Evolutionary conservation across 73 alveolate genomes (phyloP), one percentile per base, ranked within the genome.

Genomic region (Diophrys appendiculata): DNA sequence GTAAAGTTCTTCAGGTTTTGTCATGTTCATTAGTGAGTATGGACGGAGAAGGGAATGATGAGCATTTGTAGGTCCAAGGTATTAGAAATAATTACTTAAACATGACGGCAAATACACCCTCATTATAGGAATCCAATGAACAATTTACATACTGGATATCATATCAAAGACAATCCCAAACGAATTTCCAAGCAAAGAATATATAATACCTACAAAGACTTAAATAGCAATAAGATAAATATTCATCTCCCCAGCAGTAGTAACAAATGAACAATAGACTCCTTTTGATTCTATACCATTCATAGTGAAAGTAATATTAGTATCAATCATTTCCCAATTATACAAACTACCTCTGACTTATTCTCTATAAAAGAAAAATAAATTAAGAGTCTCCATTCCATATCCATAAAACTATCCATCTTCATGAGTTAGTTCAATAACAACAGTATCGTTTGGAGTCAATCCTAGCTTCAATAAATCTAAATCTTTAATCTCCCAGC

Each of bases 201-300:
- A 23, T 29, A 72, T n/a, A 31, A 72, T 33, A 35, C 34, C 52
- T 24, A 65, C 69, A 72, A 14, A 33, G 35, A 52, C 71, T 34
- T 43, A 18, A 43, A 43, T 43, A 43, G 60, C 60, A 11, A 43
- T 18, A 11, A 18, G 5, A 43, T 3, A 43, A 43, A 72, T 14
- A 43, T 0, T 1, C 3, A 72, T 54, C 35, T 32, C 67, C 24
- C 53, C 29, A 43, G 29, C 0, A 52, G 26, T 33, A 32, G 69
- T 28, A 5, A 43, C 71, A 53, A 14, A 25, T 29, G 25, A 11
- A 27, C n/a, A 72, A 24, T 52, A 22, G 53, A 11, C 8, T 69
- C 69, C 52, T 52, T 52, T 52, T 23, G 11, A 22, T 72, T 72
- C 81, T 43, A 32, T 72, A 55, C 81, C 81, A 23, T 72, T 34